Conservation (phyloP, 176 grass and related monocot genomes). For the Eragrostis curvula region DNA sequence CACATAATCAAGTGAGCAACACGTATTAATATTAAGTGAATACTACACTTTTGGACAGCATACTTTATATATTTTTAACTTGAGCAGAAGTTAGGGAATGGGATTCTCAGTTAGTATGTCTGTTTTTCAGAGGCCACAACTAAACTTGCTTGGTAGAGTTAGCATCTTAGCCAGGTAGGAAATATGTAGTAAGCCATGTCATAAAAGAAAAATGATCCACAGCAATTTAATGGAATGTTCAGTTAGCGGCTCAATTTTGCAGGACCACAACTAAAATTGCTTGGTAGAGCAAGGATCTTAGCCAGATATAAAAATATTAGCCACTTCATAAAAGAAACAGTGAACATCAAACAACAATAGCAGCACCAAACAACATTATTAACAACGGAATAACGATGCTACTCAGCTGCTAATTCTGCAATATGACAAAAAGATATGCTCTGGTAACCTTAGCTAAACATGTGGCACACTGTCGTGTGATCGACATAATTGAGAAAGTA, state of each 20-base stretch:
- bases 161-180: not conserved
- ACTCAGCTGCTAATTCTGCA: not conserved
- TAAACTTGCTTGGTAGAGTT: not conserved
- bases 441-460: not conserved
- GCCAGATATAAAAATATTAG: not conserved
- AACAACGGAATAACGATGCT: not conserved
- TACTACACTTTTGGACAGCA: not conserved
- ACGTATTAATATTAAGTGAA: not conserved
- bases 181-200: not conserved
- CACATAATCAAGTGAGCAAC: slow-evolving; percentile 17
- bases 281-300: not conserved
- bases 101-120: not conserved
- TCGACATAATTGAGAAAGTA: not conserved
- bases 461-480: not conserved
- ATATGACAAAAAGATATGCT: not conserved
- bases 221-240: not conserved
- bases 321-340: not conserved
- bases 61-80: not conserved
- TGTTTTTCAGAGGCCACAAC: not conserved
- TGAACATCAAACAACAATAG: not conserved
- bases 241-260: not conserved
- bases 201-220: not conserved
- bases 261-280: slow-evolving; percentile 13
- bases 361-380: not conserved
- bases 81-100: not conserved